These are phyloP conservation scores for Glarea lozoyensis DNA, from an alignment of 495 filamentous ascomycete genomes.

Conservation along the genomic window DNA sequence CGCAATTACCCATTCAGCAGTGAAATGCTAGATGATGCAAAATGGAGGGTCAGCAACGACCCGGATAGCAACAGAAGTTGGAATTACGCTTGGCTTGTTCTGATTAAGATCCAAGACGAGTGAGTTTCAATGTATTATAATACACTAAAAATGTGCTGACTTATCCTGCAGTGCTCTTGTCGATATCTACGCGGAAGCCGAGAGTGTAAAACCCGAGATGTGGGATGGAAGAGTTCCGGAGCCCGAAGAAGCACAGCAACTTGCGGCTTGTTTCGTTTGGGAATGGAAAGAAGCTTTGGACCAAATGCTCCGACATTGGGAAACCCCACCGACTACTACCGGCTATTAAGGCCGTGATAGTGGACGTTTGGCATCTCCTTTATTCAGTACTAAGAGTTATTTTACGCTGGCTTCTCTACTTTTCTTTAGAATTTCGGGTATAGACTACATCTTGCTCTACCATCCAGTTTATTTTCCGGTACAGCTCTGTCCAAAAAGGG, in stretches of 20 bases:
- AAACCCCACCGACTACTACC: conserved; percentile 39
- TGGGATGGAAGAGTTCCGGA: conserved; percentile 57
- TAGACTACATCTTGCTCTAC: too few relatives aligned
- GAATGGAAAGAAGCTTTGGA: conserved; percentile 61
- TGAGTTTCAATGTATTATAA: conserved; percentile 32
- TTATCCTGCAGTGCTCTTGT: conserved; percentile 42
- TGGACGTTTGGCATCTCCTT: background rate
- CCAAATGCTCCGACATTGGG: conserved; percentile 65
- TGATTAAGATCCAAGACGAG: conserved; percentile 60
- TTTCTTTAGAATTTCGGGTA: too few relatives aligned
- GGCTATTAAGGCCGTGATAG: too few relatives aligned
- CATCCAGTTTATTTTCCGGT: too few relatives aligned
- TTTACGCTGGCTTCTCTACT: too few relatives aligned
- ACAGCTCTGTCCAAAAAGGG: too few relatives aligned
- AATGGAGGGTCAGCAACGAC: conserved; percentile 54
- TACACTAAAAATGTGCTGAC: conserved; percentile 4
- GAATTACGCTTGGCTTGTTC: conserved; percentile 70
- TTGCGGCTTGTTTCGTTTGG: conserved; percentile 51
- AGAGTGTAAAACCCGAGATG: conserved; percentile 59
- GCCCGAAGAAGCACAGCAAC: conserved; percentile 43
- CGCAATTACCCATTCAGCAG: conserved; percentile 65
- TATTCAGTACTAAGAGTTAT: too few relatives aligned
- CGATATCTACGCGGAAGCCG: conserved; percentile 45
- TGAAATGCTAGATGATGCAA: conserved; percentile 58
- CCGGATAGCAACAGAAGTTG: conserved; percentile 59